Percentiles rank a stretch among this genome's conserved stretches.
Conservation (phyloP, 345 rosid genomes). For the Cochlearia excelsa region DNA sequence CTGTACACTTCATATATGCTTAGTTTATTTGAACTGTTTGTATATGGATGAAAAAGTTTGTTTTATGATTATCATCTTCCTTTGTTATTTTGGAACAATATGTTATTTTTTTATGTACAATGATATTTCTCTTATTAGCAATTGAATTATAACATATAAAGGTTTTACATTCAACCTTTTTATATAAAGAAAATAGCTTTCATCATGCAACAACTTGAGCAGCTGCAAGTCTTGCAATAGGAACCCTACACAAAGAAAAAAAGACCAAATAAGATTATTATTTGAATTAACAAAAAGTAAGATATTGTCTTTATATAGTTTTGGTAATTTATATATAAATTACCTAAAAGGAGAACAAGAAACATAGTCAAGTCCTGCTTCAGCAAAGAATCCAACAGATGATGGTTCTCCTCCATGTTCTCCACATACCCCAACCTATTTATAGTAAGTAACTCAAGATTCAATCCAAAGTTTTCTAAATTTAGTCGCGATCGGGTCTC, state of each 20-base stretch:
- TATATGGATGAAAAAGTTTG: too few relatives aligned
- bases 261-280: too few relatives aligned
- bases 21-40: too few relatives aligned
- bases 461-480: background rate
- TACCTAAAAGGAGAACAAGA: slow-evolving; percentile 93
- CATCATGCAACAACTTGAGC: slow-evolving; percentile 68
- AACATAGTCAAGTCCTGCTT: slow-evolving; percentile 89
- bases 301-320: background rate
- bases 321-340: background rate
- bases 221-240: slow-evolving; percentile 93
- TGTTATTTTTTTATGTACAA: too few relatives aligned
- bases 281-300: too few relatives aligned
- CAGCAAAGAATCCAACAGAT: slow-evolving; percentile 82
- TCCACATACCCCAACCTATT: slow-evolving; percentile 87
- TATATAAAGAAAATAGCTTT: too few relatives aligned
- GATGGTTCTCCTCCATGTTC: slow-evolving; percentile 98
- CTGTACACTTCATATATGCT: too few relatives aligned
- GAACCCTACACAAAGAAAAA: slow-evolving; percentile 48
- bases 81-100: too few relatives aligned
- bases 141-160: too few relatives aligned
- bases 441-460: background rate
- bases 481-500: background rate
- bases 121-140: too few relatives aligned
- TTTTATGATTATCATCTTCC: too few relatives aligned
- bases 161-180: too few relatives aligned